phyloP scores from a whole-genome alignment of 1,139 yeast genomes.

The Nakaseomyces glabratus region DNA sequence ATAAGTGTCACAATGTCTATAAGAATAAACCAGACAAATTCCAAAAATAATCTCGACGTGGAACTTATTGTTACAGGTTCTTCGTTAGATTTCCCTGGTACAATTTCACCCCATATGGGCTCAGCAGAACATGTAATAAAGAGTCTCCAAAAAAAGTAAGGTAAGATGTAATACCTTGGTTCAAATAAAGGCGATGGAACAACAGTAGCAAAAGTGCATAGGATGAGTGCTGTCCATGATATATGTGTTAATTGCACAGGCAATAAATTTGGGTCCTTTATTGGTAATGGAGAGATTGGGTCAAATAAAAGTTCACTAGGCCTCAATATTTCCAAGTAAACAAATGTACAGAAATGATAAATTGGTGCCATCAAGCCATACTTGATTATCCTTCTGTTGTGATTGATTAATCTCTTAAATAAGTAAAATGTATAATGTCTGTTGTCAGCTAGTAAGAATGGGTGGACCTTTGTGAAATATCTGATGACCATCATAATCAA shows the following conservation, averaged over 20 bases:
- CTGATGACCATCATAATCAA: conserved; percentile 44
- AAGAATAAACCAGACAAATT: conserved; percentile 50
- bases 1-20: conserved; percentile 46
- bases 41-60: conserved; percentile 40
- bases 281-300: conserved; percentile 31
- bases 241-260: conserved; percentile 37
- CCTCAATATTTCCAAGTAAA: conserved; percentile 34
- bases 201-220: conserved; percentile 51
- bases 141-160: conserved; percentile 66
- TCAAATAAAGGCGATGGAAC: conserved; percentile 89
- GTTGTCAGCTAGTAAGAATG: conserved; percentile 87
- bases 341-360: conserved; percentile 62
- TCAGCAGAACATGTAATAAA: conserved; percentile 39
- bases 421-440: conserved; percentile 87
- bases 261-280: conserved; percentile 29
- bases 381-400: conserved; percentile 31
- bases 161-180: conserved; percentile 83
- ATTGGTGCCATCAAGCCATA: conserved; percentile 44
- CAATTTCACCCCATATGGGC: conserved; percentile 26
- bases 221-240: conserved; percentile 40
- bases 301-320: conserved; percentile 32
- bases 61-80: conserved; percentile 21
- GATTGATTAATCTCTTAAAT: conserved; percentile 54
- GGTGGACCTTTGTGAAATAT: conserved; percentile 68
- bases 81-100: conserved; percentile 14